Conservation (phyloP, 306 rosid genomes). For the Mimosa bimucronata region DNA sequence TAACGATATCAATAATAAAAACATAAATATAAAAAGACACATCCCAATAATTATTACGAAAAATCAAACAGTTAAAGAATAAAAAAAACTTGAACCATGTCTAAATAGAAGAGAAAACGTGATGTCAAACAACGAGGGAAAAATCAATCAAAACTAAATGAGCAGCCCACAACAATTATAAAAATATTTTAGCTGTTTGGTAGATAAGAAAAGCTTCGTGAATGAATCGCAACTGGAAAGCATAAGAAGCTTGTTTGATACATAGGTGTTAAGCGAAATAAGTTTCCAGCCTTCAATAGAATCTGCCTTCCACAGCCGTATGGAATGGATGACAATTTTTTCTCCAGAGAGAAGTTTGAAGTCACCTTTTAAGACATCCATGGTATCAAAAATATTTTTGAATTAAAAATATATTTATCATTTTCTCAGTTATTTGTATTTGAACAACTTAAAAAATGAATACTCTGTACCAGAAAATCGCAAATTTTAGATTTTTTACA, state of each 20-base stretch:
- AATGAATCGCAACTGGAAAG: background rate
- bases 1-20: constrained; percentile 3
- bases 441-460: background rate
- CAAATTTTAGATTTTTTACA: background rate
- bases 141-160: background rate
- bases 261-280: background rate
- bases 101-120: background rate
- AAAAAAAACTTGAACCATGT: background rate
- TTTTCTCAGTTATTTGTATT: background rate
- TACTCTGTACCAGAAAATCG: background rate
- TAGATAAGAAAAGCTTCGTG: background rate
- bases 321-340: background rate
- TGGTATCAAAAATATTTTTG: background rate
- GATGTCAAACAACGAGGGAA: background rate
- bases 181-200: background rate
- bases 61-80: constrained; percentile 8
- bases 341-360: background rate
- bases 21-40: constrained; percentile 1
- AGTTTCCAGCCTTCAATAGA: background rate
- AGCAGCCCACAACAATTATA: background rate
- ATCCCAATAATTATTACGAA: background rate
- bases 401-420: background rate
- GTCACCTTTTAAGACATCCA: background rate
- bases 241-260: background rate
- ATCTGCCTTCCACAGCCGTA: background rate